These are phyloP conservation scores for Selenicereus undatus DNA, from an alignment of 148 eudicot genomes.

Conservation along the genomic window DNA sequence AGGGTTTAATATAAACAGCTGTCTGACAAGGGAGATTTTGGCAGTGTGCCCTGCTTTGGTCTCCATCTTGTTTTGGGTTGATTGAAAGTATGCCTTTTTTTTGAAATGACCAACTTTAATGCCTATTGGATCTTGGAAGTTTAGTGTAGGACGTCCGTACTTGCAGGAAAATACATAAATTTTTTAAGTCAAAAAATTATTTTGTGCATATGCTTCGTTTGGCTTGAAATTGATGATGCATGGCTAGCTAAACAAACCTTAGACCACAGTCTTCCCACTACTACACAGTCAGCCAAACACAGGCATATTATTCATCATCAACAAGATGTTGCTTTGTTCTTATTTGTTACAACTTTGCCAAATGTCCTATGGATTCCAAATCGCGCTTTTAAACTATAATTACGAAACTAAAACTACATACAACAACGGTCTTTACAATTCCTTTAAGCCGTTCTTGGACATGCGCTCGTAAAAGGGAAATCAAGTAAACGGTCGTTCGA, in stretches of 20 bases:
- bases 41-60: background rate
- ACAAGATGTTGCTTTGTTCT: too few relatives aligned
- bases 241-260: background rate
- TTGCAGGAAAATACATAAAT: background rate
- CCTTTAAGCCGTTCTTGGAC: too few relatives aligned
- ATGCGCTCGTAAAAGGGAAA: too few relatives aligned
- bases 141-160: background rate
- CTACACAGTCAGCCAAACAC: background rate
- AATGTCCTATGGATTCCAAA: too few relatives aligned
- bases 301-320: too few relatives aligned
- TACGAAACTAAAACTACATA: too few relatives aligned
- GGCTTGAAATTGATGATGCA: conserved; percentile 36
- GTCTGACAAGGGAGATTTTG: background rate
- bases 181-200: background rate
- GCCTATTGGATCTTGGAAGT: conserved; percentile 8
- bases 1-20: conserved; percentile 31
- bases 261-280: background rate
- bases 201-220: conserved; percentile 28
- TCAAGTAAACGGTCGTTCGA: conserved; percentile 9
- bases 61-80: background rate
- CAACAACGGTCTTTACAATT: too few relatives aligned
- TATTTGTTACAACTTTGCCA: too few relatives aligned
- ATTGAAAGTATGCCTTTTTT: background rate
- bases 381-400: too few relatives aligned
- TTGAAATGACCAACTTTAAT: conserved; percentile 9